Evolutionary conservation across 169 alveolate species (phyloP).

Genomic region (Plasmodium adleri): DNA sequence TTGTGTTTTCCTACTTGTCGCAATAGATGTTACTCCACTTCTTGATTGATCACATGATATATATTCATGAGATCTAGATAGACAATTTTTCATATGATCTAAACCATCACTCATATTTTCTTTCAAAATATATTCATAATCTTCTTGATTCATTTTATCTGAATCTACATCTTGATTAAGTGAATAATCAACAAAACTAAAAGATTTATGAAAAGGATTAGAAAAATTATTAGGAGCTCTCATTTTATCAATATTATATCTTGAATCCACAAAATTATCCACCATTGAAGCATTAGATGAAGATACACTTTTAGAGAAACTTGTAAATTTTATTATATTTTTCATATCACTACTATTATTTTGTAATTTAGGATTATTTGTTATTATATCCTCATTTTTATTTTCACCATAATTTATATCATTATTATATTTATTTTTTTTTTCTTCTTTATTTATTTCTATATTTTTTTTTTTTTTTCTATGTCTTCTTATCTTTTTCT

Average conservation of each 20-base stretch:
- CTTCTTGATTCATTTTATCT: slow-evolving; percentile 10
- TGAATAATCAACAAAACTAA: slow-evolving; percentile 17
- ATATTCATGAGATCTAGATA: slow-evolving; percentile 23
- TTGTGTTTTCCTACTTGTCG: neutral
- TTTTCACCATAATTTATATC: too few relatives aligned
- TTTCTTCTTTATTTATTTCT: too few relatives aligned
- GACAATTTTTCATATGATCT: slow-evolving; percentile 5
- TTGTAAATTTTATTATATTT: too few relatives aligned
- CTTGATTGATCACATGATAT: slow-evolving; percentile 13
- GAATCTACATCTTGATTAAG: slow-evolving; percentile 10
- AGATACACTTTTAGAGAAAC: too few relatives aligned
- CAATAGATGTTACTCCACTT: neutral
- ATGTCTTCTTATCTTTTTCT: too few relatives aligned
- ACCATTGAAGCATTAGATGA: slow-evolving; percentile 5
- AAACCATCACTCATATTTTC: slow-evolving; percentile 33
- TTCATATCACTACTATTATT: too few relatives aligned
- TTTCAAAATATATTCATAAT: slow-evolving; percentile 20
- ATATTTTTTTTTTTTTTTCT: too few relatives aligned
- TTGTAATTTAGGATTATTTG: too few relatives aligned
- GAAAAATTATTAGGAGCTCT: neutral
- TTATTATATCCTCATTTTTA: too few relatives aligned
- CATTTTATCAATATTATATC: slow-evolving; percentile 24
- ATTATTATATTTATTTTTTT: too few relatives aligned
- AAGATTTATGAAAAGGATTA: slow-evolving; percentile 10
- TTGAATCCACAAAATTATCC: slow-evolving; percentile 43